phyloP scores from a whole-genome alignment of 2,329 filamentous ascomycete species.

The Exophiala phaeomuriformis region DNA sequence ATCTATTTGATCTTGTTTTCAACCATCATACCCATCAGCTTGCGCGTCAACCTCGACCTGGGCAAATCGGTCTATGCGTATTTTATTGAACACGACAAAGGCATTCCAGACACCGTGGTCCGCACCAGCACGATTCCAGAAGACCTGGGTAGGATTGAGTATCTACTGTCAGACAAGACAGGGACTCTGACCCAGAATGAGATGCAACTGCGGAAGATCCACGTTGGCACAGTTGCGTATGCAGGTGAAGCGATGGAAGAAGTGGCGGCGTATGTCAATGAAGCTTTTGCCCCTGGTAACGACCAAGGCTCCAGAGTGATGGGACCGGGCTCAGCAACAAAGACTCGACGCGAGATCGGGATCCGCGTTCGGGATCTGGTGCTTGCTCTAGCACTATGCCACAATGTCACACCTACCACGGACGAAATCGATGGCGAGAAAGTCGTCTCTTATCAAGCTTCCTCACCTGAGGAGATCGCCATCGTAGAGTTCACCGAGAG shows the following conservation, averaged over 20 bases:
- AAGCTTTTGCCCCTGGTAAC: conserved; percentile 60
- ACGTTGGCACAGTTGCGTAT: conserved; percentile 95
- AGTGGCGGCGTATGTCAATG: conserved; percentile 74
- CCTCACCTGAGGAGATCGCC: conserved; percentile 94
- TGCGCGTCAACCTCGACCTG: conserved; percentile 94
- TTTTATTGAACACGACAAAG: conserved; percentile 86
- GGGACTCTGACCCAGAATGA: conserved; percentile 97
- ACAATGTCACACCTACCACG: conserved; percentile 89
- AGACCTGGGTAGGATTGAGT: conserved; percentile 90
- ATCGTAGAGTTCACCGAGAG: conserved; percentile 94
- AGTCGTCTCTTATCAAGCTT: conserved; percentile 86
- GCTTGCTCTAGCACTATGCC: conserved; percentile 82
- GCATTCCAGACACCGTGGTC: conserved; percentile 86
- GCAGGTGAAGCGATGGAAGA: conserved; percentile 99
- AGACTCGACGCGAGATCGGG: conserved; percentile 87
- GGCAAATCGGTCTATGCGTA: conserved; percentile 93
- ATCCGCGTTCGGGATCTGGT: conserved; percentile 89
- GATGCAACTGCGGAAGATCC: conserved; percentile 98
- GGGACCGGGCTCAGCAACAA: conserved; percentile 49
- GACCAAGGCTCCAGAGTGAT: conserved; percentile 16
- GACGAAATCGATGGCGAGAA: conserved; percentile 73
- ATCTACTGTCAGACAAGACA: conserved; percentile 92
- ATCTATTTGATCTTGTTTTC: conserved; percentile 97
- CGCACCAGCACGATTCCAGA: conserved; percentile 96
- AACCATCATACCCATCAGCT: conserved; percentile 95